phyloP scores from a whole-genome alignment of 768 basidiomycete genomes.

The Tricholoma saponaceum region DNA sequence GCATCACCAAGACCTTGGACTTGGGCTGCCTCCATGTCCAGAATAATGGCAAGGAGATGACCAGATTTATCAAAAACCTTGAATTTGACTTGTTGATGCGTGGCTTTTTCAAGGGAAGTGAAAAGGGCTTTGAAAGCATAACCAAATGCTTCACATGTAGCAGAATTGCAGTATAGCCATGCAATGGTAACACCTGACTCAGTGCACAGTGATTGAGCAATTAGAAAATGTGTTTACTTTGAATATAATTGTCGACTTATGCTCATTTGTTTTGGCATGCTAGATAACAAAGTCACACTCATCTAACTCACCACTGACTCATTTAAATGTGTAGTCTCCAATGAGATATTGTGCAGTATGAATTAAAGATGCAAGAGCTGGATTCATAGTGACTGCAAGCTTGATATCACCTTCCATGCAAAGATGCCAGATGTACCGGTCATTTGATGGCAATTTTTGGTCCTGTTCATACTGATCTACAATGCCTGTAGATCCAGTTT shows the following conservation, averaged over 20 bases:
- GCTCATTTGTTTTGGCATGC: conserved; percentile 5
- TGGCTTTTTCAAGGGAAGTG: not conserved
- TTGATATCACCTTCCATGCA: not conserved
- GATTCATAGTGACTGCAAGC: conserved; percentile 4
- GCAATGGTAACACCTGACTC: conserved; percentile 16
- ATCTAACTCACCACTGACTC: conserved; percentile 14
- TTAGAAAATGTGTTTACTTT: no score
- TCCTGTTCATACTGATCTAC: not conserved
- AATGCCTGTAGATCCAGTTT: no score
- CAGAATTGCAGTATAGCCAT: conserved; percentile 13
- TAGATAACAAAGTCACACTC: conserved; percentile 18
- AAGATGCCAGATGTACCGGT: conserved; percentile 1
- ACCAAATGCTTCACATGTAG: conserved; percentile 7
- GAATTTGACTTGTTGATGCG: conserved; percentile 8
- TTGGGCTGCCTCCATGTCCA: conserved; percentile 3
- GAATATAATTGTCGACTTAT: conserved; percentile 3
- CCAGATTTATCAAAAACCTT: conserved; percentile 12
- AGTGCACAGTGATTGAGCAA: no score
- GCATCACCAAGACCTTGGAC: conserved; percentile 5
- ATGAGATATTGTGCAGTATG: conserved; percentile 9
- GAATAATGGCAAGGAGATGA: conserved; percentile 2
- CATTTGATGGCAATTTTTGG: not conserved
- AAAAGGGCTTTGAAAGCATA: conserved; percentile 2
- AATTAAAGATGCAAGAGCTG: conserved; percentile 5
- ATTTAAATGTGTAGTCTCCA: conserved; percentile 21